Evolutionary conservation across 2,329 filamentous ascomycete species (phyloP).

Genomic region (Ophiostoma piceae): DNA sequence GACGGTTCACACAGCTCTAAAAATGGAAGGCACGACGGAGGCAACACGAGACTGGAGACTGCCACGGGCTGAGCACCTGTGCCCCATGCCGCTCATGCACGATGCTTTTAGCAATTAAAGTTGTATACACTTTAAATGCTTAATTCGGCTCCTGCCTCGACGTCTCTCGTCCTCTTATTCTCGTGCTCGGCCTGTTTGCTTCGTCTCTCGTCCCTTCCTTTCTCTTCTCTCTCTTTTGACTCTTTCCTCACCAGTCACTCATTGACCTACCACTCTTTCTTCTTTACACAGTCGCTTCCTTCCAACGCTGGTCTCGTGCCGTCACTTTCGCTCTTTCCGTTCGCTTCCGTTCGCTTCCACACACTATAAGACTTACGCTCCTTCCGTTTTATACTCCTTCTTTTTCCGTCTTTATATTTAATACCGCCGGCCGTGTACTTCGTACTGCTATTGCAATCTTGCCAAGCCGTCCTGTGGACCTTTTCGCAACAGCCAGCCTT

Average conservation of each 20-base stretch:
- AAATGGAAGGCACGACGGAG: not conserved
- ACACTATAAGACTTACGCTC: not conserved
- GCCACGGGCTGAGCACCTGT: not conserved
- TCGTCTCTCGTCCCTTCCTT: not conserved
- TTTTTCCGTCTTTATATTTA: not conserved
- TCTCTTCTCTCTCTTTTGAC: not conserved
- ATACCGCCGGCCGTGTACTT: not conserved
- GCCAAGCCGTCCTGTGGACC: not conserved
- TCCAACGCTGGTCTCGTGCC: slow-evolving; percentile 3
- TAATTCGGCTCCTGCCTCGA: slow-evolving; percentile 1
- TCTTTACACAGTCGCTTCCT: not conserved
- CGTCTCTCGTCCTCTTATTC: slow-evolving; percentile 15
- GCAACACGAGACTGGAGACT: not conserved
- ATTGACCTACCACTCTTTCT: not conserved
- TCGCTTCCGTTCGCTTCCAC: not conserved
- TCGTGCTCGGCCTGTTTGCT: slow-evolving; percentile 11
- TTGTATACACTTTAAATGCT: not conserved
- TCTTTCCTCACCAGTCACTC: not conserved
- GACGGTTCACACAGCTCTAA: not conserved
- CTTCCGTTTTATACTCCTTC: not conserved
- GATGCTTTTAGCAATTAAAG: not conserved
- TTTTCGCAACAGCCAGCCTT: not conserved
- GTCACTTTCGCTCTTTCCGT: not conserved
- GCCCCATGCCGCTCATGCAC: not conserved
- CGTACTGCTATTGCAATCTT: not conserved